Base-by-base conservation (phyloP, 2,329 filamentous ascomycete species). In the Paracamarosporium sp. region DNA sequence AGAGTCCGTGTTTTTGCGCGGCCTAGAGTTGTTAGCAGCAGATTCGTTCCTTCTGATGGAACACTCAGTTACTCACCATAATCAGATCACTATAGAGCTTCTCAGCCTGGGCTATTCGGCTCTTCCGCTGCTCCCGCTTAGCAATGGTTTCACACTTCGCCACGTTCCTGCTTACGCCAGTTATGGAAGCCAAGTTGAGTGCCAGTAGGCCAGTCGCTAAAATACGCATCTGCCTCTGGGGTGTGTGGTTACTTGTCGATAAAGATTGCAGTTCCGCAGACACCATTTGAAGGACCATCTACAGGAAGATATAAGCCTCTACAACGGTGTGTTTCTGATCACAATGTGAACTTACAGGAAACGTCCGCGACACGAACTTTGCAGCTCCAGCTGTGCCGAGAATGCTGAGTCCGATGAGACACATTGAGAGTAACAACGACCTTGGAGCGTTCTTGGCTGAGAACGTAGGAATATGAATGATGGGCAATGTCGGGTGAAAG, bases 401-500 rank as follows among this genome's bases (percentile, higher is more conserved):
- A 50, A 84, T 79, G 48, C 81, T 80, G 64, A 85, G 76, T 4
- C 83, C 83, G 31, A 85, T 81, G 13, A 84, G 75, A 62, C 81
- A 84, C 80, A 85, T 85, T 22, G 78, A 78, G 46, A 84, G 80
- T 0, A 85, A 68, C 17, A 85, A 67, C 9, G 81, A 76, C 22
- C 76, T 72, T 20, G 78, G 78, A 4, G 81, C 79, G 41, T 79
- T 79, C 50, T 80, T 81, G 1, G 82, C 81, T 13, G 78, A 80
- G 59, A 85, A 85, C 0, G 82, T 83, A 1, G 83, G 82, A 13
- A 82, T 75, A 63, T 85, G 83, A 6, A 85, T 80, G 58, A 85
- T 83, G 0, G 82, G 82, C 33, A 84, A 75, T 3, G 82, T 78
- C 1, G 82, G 80, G 53, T 85, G 82, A 56, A 84, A 84, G 33